Evolutionary conservation across 225 moss, liverwort and hornwort genomes (phyloP).

Genomic region (Sphagnum contortum): DNA sequence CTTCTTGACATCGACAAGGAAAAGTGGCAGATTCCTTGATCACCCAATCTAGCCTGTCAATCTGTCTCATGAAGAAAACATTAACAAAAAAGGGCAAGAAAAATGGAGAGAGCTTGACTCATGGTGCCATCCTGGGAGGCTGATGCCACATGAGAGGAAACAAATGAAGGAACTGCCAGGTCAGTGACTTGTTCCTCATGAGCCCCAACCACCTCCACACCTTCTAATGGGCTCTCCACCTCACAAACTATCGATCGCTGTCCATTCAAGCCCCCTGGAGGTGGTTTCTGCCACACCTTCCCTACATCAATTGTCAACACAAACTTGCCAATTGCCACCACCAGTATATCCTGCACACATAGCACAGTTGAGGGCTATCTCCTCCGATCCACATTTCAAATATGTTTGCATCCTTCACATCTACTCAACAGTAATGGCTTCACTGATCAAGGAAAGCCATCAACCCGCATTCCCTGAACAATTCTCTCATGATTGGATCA

Average conservation of each 20-base stretch:
- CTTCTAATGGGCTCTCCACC: slow-evolving; percentile 60
- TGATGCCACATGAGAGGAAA: slow-evolving; percentile 64
- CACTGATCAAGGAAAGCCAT: no score
- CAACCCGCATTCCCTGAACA: no score
- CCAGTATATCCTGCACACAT: slow-evolving; percentile 63
- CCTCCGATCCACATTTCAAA: background rate
- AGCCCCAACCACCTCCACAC: slow-evolving; percentile 63
- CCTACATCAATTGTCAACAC: slow-evolving; percentile 54
- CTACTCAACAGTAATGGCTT: no score
- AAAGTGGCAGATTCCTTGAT: no score
- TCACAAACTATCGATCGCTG: slow-evolving; percentile 52
- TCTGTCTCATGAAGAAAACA: no score
- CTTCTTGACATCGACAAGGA: no score
- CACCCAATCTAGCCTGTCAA: no score
- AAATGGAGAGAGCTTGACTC: slow-evolving; percentile 9
- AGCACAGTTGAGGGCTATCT: background rate
- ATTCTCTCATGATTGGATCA: background rate
- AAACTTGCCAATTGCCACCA: slow-evolving; percentile 75
- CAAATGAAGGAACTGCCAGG: slow-evolving; percentile 52
- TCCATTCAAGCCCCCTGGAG: slow-evolving; percentile 60
- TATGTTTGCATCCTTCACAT: no score
- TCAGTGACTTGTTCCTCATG: slow-evolving; percentile 78
- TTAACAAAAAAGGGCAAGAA: no score
- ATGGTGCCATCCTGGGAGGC: slow-evolving; percentile 91
- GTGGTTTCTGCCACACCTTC: slow-evolving; percentile 38